Percentiles rank a stretch among this genome's conserved stretches.
phyloP scores from a whole-genome alignment of 768 basidiomycete genomes.

The Naganishia antarctica region DNA sequence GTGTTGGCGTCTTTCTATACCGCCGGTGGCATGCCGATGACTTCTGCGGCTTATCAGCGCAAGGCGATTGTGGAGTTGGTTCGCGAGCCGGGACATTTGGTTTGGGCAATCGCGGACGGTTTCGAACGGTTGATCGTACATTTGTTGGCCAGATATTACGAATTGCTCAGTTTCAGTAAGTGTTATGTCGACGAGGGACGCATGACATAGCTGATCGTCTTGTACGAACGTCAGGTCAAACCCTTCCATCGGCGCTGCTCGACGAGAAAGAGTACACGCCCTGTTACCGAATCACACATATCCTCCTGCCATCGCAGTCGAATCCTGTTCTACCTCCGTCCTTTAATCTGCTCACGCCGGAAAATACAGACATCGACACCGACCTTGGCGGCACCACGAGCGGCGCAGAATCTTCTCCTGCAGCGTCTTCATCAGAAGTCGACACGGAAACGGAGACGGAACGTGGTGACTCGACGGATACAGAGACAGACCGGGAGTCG shows the following conservation, averaged over 20 bases:
- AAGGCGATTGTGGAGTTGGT: slow-evolving; percentile 42
- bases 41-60: slow-evolving; percentile 1
- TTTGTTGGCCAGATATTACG: slow-evolving; percentile 43
- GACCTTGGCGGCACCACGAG: slow-evolving; percentile 27
- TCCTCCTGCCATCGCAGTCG: slow-evolving; percentile 37
- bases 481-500: not conserved
- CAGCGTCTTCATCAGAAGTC: not conserved
- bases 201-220: not conserved
- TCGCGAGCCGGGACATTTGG: slow-evolving; percentile 43
- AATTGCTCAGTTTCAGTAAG: slow-evolving; percentile 46
- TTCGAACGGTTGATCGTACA: slow-evolving; percentile 47
- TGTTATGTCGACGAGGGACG: not conserved
- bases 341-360: slow-evolving; percentile 39
- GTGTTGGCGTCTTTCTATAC: slow-evolving; percentile 26
- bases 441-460: slow-evolving; percentile 22
- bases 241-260: slow-evolving; percentile 25
- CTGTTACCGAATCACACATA: slow-evolving; percentile 42
- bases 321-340: slow-evolving; percentile 23
- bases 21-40: not conserved
- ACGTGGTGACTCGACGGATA: slow-evolving; percentile 10
- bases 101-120: slow-evolving; percentile 40
- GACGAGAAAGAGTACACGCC: slow-evolving; percentile 21
- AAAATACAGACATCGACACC: slow-evolving; percentile 35
- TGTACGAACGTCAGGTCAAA: slow-evolving; percentile 36
- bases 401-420: slow-evolving; percentile 2